phyloP scores from a whole-genome alignment of 192 early-diverging fungal species.

The Globomyces pollinis-pini region DNA sequence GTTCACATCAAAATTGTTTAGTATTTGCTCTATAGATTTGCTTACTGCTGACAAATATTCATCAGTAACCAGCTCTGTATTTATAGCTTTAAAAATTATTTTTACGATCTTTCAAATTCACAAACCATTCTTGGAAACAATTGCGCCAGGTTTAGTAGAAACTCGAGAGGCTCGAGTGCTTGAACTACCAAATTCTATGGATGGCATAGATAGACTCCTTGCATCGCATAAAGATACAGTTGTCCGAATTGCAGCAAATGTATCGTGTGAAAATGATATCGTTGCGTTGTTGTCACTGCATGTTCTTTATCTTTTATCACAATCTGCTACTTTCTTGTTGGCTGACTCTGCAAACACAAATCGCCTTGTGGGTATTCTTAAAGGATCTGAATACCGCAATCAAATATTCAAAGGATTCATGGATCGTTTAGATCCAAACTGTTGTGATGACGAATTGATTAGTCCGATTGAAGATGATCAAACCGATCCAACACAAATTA shows the following conservation, averaged over 20 bases:
- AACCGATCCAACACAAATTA: conserved; percentile 14
- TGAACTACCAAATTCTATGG: conserved; percentile 49
- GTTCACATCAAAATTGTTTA: conserved; percentile 62
- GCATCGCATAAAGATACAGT: conserved; percentile 60
- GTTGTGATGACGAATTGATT: background rate
- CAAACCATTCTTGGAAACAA: conserved; percentile 56
- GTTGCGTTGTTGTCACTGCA: conserved; percentile 66
- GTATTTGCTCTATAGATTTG: conserved; percentile 35
- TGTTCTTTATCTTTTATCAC: conserved; percentile 63
- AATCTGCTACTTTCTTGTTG: conserved; percentile 59
- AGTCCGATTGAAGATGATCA: conserved; percentile 50
- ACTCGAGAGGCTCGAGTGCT: conserved; percentile 13
- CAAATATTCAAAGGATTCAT: conserved; percentile 72
- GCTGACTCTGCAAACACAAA: conserved; percentile 50
- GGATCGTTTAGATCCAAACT: conserved; percentile 64
- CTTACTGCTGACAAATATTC: conserved; percentile 8
- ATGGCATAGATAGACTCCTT: conserved; percentile 72
- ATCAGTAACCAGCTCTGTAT: conserved; percentile 2
- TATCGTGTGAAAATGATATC: conserved; percentile 63
- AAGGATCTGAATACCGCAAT: conserved; percentile 50
- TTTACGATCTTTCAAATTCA: conserved; percentile 62
- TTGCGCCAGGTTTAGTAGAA: conserved; percentile 52
- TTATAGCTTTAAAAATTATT: conserved; percentile 21
- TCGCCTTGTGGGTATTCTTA: conserved; percentile 65
- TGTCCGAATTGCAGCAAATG: conserved; percentile 62